phyloP scores from a whole-genome alignment of 2,329 filamentous ascomycete species.

The Exophiala lecanii-corni region DNA sequence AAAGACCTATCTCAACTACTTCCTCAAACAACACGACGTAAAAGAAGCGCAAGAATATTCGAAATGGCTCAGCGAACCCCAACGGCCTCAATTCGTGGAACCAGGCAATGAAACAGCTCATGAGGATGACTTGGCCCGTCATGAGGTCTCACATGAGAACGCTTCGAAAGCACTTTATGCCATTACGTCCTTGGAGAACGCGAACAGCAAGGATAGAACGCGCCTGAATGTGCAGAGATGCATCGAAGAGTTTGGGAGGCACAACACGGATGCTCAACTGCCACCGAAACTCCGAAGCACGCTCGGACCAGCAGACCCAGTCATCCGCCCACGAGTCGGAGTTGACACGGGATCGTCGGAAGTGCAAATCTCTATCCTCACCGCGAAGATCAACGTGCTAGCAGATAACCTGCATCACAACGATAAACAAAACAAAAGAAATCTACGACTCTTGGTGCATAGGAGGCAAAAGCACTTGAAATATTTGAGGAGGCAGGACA shows the following conservation, averaged over 20 bases:
- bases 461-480: constrained; percentile 79
- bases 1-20: constrained; percentile 65
- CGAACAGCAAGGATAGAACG: constrained; percentile 70
- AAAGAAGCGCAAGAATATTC: constrained; percentile 63
- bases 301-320: neutral
- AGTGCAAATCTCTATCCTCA: constrained; percentile 95
- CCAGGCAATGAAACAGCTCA: constrained; percentile 38
- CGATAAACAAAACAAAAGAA: constrained; percentile 93
- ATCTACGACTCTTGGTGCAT: constrained; percentile 79
- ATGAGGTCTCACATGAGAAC: constrained; percentile 55
- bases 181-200: constrained; percentile 73
- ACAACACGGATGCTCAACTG: constrained; percentile 73
- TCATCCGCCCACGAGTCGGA: constrained; percentile 57
- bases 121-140: constrained; percentile 28
- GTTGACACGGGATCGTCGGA: constrained; percentile 92
- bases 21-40: constrained; percentile 64
- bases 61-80: constrained; percentile 54
- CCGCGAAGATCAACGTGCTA: constrained; percentile 82
- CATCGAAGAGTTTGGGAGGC: constrained; percentile 81
- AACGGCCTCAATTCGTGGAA: constrained; percentile 11
- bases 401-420: constrained; percentile 67
- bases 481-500: constrained; percentile 84
- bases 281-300: constrained; percentile 52
- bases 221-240: constrained; percentile 81
- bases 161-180: constrained; percentile 72